These are phyloP conservation scores for Suillus subaureus DNA, from an alignment of 768 basidiomycete species.

Conservation along the genomic window DNA sequence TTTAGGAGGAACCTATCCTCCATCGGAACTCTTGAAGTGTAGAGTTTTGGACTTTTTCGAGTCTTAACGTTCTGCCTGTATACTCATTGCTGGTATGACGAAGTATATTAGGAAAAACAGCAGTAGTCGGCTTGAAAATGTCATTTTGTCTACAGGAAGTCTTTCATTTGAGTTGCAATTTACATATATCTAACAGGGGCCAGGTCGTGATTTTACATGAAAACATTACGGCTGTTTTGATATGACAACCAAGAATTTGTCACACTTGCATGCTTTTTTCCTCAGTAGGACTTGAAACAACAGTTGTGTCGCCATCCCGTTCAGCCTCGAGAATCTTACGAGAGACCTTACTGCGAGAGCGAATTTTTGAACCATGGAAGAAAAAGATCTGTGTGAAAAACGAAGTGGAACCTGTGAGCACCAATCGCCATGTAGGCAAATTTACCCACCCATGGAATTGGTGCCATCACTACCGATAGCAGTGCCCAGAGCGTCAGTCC, in stretches of 20 bases:
- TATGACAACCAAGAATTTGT: not conserved
- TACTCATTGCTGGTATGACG: too few relatives aligned
- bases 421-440: not conserved
- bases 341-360: constrained; percentile 29
- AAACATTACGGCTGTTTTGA: not conserved
- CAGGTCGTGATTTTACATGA: not conserved
- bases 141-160: too few relatives aligned
- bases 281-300: not conserved
- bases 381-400: constrained; percentile 28
- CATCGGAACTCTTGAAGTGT: too few relatives aligned
- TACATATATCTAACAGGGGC: not conserved
- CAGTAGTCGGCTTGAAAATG: too few relatives aligned
- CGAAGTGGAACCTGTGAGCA: not conserved
- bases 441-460: constrained; percentile 44
- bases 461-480: constrained; percentile 45
- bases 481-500: constrained; percentile 44
- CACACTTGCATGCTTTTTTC: constrained; percentile 3
- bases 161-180: not conserved
- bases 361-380: constrained; percentile 35
- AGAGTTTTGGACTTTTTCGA: too few relatives aligned
- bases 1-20: too few relatives aligned
- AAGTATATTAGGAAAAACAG: too few relatives aligned
- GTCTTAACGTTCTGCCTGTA: too few relatives aligned
- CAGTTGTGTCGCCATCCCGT: not conserved
- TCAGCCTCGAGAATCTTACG: constrained; percentile 22